Percentiles rank a stretch among this genome's conserved stretches.
Evolutionary conservation across 2,329 filamentous ascomycete genomes (phyloP).

Genomic region (Penicillium sp.): DNA sequence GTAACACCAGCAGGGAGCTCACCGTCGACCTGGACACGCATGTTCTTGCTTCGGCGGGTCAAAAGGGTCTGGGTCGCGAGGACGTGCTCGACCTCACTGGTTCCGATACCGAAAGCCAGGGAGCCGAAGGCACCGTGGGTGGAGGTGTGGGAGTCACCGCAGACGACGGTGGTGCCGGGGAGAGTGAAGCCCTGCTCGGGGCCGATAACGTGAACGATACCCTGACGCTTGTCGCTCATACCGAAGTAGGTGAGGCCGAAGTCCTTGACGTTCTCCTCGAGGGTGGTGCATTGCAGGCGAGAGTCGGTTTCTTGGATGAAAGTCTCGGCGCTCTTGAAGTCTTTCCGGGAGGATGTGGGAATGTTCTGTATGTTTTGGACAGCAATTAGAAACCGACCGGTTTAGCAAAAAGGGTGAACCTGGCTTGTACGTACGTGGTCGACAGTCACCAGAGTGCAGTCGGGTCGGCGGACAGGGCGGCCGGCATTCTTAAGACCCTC

Average conservation of each 20-base stretch:
- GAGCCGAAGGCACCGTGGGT: conserved; percentile 96
- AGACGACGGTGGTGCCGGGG: conserved; percentile 93
- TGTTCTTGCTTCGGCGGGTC: conserved; percentile 95
- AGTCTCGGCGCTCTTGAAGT: conserved; percentile 86
- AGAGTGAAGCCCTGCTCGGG: conserved; percentile 98
- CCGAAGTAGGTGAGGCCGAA: conserved; percentile 98
- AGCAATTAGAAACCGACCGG: conserved; percentile 8
- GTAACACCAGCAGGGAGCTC: conserved; percentile 86
- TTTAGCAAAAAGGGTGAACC: not conserved
- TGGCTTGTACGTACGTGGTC: conserved; percentile 73
- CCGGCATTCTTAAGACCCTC: conserved; percentile 89
- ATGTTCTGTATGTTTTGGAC: conserved; percentile 66
- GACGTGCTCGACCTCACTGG: conserved; percentile 97
- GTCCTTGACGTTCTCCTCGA: conserved; percentile 96
- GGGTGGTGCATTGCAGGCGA: conserved; percentile 86
- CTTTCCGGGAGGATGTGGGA: conserved; percentile 85
- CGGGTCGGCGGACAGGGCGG: conserved; percentile 84
- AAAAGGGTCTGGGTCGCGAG: conserved; percentile 94
- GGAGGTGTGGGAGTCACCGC: conserved; percentile 96
- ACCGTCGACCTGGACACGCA: conserved; percentile 94
- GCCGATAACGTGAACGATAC: conserved; percentile 97
- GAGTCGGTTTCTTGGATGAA: conserved; percentile 97
- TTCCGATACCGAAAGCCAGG: conserved; percentile 95
- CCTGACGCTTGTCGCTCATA: conserved; percentile 91
- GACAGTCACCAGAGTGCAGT: conserved; percentile 94